Conservation (phyloP, 176 grass and related monocot genomes). For the Stipa capillata region DNA sequence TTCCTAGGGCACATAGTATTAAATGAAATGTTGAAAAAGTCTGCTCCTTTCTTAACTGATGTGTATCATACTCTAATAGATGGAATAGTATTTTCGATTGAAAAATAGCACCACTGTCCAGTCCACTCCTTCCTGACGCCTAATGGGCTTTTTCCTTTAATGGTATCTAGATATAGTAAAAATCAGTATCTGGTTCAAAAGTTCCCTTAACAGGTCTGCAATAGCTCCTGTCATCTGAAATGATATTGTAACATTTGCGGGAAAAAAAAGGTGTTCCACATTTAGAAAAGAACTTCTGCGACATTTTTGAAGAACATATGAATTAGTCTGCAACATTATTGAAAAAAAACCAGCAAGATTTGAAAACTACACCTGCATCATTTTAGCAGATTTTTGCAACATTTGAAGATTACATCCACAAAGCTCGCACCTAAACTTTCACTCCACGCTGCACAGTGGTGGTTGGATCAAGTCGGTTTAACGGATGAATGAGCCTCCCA, state of each 20-base stretch:
- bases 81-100: background rate
- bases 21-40: too few species aligned
- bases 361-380: background rate
- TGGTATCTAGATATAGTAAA: background rate
- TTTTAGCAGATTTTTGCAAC: background rate
- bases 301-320: background rate
- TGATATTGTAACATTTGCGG: background rate
- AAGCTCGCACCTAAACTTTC: background rate
- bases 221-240: background rate
- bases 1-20: too few species aligned
- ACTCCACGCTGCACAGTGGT: background rate
- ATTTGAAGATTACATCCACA: background rate
- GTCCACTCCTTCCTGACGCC: background rate
- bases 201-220: background rate
- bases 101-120: background rate
- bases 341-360: background rate
- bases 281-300: background rate
- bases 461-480: constrained; percentile 13
- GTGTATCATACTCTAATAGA: background rate
- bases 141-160: background rate
- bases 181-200: background rate
- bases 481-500: background rate
- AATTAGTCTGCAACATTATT: background rate
- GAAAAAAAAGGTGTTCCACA: background rate
- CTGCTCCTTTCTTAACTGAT: constrained; percentile 9